Base-by-base conservation (phyloP, 192 early-diverging fungal species). In the Umbelopsis ramanniana region DNA sequence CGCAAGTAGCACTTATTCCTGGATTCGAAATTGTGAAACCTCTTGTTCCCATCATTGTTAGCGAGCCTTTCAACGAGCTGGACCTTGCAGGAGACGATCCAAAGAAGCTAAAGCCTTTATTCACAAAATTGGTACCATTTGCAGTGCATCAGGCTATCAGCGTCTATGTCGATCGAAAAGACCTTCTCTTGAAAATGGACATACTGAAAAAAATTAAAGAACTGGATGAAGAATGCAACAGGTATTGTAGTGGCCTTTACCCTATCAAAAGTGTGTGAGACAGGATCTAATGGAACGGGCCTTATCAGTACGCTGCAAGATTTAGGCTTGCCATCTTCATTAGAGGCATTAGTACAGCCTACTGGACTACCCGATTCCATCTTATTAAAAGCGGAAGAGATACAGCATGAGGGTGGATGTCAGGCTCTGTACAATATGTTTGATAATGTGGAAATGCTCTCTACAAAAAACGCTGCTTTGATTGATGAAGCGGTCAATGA, bases 121-220 rank as follows among this genome's bases (percentile, higher is more conserved):
- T 97, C 71, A 83, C 86, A 45, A 87, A 84, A 10, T 81, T 97
- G n/a, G 92, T 97, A 11, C 96, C 96, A 8, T 93, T 96, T 82
- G 93, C 92, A 4, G 92, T 96, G 10, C 95, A 97, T 78, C 93
- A 95, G 77, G 93, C 93, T 4, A 91, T 89, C 12, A 94, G 92
- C 50, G 84, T 95, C 6, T 97, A 96, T 78, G 85, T 84, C 22
- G 89, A 92, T 77, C 89, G 93, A 29, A 93, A 93, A 74, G 93
- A 96, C 46, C 82, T 86, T 57, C 76, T 93, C 43, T 87, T 95
- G 7, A 87, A 86, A 45, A 86, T 87, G 43, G 86, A 86, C 26
- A 85, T 95, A 46, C 73, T 86, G 14, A 81, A 76, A 10, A 81
- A 87, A 55, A 76, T 92, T n/a, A 82, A 90, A 7, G 92, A 93